Percentiles rank a stretch among this genome's conserved stretches.
Conservation (phyloP, 1,139 yeast species). For the Suhomyces bokatorum region DNA sequence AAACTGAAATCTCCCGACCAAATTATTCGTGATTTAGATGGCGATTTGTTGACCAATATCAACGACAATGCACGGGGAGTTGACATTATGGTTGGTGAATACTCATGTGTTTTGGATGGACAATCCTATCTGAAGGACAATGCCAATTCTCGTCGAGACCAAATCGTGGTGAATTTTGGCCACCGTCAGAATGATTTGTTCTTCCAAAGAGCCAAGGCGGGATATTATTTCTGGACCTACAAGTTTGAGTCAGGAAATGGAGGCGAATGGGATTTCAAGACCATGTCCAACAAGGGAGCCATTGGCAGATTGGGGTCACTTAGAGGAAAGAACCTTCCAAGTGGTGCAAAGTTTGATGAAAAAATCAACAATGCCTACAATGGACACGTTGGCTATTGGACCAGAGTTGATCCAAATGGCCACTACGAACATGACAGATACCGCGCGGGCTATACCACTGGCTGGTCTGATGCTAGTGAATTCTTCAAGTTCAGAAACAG, state of each 20-base stretch:
- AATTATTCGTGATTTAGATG: conserved; percentile 58
- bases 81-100: conserved; percentile 86
- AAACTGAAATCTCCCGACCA: conserved; percentile 62
- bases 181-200: conserved; percentile 45
- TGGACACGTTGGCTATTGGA: conserved; percentile 71
- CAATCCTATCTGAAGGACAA: conserved; percentile 63
- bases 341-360: conserved; percentile 44
- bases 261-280: conserved; percentile 93
- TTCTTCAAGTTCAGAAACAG: conserved; percentile 74
- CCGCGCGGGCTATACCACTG: conserved; percentile 72
- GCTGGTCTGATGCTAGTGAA: conserved; percentile 67
- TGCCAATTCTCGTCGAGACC: conserved; percentile 45
- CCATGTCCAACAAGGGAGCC: conserved; percentile 71
- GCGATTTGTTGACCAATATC: conserved; percentile 53
- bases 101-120: conserved; percentile 82
- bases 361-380: conserved; percentile 38
- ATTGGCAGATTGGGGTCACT: conserved; percentile 32
- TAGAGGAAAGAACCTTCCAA: conserved; percentile 33
- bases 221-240: conserved; percentile 87
- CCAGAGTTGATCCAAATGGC: conserved; percentile 53
- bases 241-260: conserved; percentile 88
- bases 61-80: conserved; percentile 50
- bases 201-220: conserved; percentile 56
- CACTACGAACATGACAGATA: conserved; percentile 80
- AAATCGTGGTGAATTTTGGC: conserved; percentile 41